Evolutionary conservation across 108 stramenopile species (phyloP), one percentile per base, ranked within the genome.

Genomic region (Discostella pseudostelligera): DNA sequence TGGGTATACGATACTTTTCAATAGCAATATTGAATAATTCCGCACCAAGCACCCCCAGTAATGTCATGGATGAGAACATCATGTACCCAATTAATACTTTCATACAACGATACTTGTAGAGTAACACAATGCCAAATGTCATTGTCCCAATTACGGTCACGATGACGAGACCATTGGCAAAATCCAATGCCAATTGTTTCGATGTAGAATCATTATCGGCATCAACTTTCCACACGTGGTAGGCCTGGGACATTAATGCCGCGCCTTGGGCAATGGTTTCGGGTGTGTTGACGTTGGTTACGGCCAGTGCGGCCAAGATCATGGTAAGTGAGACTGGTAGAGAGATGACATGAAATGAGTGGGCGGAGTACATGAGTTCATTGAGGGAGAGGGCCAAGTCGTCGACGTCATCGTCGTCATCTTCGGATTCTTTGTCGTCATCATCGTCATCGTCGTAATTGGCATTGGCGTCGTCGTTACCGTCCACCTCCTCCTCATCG

Each of bases 131-230:
- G 11, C 91, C 85, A 62, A 96, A 95, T 9, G 98, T 97, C 78
- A 92, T 94, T 19, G 71, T 65, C 10, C 89, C 81, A 48, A 98
- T 92, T 9, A 83, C 87, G 8, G 79, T 65, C 12, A 98, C 94
- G 53, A 98, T 96, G 22, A 94, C 87, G 19, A 98, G 68, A 12
- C 94, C 93, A 89, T 98, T 98, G 44, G 93, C 78, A 39, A 97
- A 69, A 55, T 89, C 88, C 53, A 91, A 54, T 22, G 69, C 86
- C 10, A 91, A 8, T 9, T 84, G 75, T 46, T 86, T 72, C 14
- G 78, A 83, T 22, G 86, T 74, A 16, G 78, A 82, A 17, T 80
- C 81, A 40, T 65, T 74, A 13, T 74, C 78, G 10, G 72, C 65
- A 46, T 78, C 61, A 13, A 80, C 81, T 35, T 78, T 81, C 69